These are phyloP conservation scores for Acacia concinna DNA, from an alignment of 331 rosid species.

Conservation along the genomic window DNA sequence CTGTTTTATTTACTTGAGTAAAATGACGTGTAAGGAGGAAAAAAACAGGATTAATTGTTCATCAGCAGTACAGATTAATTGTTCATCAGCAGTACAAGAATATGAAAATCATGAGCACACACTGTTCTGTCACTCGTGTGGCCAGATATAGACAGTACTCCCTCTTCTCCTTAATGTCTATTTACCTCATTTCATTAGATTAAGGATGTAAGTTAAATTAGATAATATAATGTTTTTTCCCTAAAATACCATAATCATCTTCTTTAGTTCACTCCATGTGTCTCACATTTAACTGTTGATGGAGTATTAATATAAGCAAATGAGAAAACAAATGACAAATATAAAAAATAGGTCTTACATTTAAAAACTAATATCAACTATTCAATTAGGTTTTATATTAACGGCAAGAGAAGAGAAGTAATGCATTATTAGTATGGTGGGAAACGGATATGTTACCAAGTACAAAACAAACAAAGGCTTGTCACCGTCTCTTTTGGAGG, in stretches of 20 bases:
- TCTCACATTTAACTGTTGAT: too few species aligned
- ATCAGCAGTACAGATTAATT: neutral
- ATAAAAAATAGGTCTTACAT: too few species aligned
- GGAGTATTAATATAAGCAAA: too few species aligned
- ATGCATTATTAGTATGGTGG: neutral
- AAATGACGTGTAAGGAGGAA: neutral
- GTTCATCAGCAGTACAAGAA: neutral
- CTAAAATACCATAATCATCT: too few species aligned
- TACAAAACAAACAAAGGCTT: neutral
- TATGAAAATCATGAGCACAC: neutral
- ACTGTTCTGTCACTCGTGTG: neutral
- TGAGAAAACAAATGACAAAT: too few species aligned
- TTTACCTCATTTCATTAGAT: too few species aligned
- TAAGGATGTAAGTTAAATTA: too few species aligned
- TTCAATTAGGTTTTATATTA: too few species aligned
- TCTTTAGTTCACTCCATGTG: too few species aligned
- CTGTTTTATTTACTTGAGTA: neutral
- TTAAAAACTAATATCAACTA: rapidly evolving
- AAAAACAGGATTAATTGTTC: neutral
- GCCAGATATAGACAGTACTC: neutral
- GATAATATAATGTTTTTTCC: too few species aligned
- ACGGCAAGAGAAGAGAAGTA: rapidly evolving
- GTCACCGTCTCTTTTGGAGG: neutral
- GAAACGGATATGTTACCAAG: neutral
- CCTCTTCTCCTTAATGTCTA: too few species aligned